A percentile compares a stretch with the other conserved stretches of the same genome.
phyloP scores from a whole-genome alignment of 75 land plant genomes.

The Gnetum montanum region DNA sequence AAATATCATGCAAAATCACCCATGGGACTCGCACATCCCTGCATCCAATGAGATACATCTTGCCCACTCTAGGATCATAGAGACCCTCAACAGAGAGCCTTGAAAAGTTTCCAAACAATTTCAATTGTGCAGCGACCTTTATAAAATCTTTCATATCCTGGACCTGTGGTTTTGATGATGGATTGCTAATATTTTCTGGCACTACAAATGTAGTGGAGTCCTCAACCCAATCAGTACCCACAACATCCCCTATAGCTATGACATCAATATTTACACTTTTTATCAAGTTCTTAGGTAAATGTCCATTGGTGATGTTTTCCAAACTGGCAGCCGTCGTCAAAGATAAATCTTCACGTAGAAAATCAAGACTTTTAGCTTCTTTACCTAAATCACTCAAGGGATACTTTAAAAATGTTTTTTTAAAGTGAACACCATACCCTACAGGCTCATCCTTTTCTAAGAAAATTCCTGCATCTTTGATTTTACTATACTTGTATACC shows the following conservation, averaged over 20 bases:
- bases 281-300: conserved; percentile 3
- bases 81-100: conserved; percentile 49
- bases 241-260: conserved; percentile 35
- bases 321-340: conserved; percentile 20
- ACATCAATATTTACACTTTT: conserved; percentile 26
- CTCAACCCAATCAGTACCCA: conserved; percentile 28
- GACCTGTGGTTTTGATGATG: conserved; percentile 9
- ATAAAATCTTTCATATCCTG: conserved; percentile 25
- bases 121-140: conserved; percentile 53
- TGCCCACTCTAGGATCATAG: conserved; percentile 48
- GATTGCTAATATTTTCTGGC: neutral
- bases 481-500: conserved; percentile 40
- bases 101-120: conserved; percentile 21
- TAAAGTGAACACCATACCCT: conserved; percentile 26
- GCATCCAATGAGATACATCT: conserved; percentile 59
- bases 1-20: conserved; percentile 26
- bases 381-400: conserved; percentile 24
- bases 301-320: conserved; percentile 11
- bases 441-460: conserved; percentile 28
- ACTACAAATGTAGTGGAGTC: neutral
- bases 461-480: conserved; percentile 26
- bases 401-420: conserved; percentile 43
- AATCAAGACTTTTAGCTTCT: conserved; percentile 9
- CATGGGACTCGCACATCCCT: conserved; percentile 38
- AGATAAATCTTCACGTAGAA: conserved; percentile 46